These are phyloP conservation scores for Apiospora rasikravindrae DNA, from an alignment of 2,329 filamentous ascomycete species.

Conservation along the genomic window DNA sequence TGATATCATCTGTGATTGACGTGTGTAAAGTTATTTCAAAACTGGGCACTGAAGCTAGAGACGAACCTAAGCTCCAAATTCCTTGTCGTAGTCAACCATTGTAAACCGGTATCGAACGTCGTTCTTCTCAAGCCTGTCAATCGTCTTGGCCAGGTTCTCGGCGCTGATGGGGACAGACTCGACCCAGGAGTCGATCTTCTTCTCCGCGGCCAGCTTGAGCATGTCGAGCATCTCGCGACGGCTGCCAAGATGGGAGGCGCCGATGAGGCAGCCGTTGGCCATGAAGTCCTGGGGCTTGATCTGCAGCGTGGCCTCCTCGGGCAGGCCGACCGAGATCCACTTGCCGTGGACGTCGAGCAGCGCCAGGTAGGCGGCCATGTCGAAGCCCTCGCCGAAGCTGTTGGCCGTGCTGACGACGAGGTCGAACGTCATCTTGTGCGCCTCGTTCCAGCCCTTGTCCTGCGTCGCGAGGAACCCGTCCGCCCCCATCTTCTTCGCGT, in stretches of 20 bases:
- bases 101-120: constrained; percentile 79
- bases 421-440: constrained; percentile 70
- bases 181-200: constrained; percentile 72
- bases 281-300: constrained; percentile 78
- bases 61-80: constrained; percentile 57
- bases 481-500: constrained; percentile 63
- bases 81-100: constrained; percentile 72
- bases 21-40: not conserved
- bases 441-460: constrained; percentile 62
- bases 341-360: constrained; percentile 81
- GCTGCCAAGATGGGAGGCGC: constrained; percentile 73
- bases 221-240: constrained; percentile 73
- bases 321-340: constrained; percentile 81
- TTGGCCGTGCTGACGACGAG: constrained; percentile 79
- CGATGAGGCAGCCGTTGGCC: constrained; percentile 75
- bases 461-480: constrained; percentile 64
- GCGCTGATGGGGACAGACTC: constrained; percentile 76
- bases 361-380: constrained; percentile 73
- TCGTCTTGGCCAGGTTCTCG: constrained; percentile 71
- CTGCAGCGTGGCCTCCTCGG: constrained; percentile 74
- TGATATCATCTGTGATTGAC: not conserved
- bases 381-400: constrained; percentile 69
- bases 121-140: constrained; percentile 71
- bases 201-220: constrained; percentile 73
- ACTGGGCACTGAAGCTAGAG: not conserved